phyloP scores from a whole-genome alignment of 2,329 filamentous ascomycete species.

The Fusarium nelsonii region DNA sequence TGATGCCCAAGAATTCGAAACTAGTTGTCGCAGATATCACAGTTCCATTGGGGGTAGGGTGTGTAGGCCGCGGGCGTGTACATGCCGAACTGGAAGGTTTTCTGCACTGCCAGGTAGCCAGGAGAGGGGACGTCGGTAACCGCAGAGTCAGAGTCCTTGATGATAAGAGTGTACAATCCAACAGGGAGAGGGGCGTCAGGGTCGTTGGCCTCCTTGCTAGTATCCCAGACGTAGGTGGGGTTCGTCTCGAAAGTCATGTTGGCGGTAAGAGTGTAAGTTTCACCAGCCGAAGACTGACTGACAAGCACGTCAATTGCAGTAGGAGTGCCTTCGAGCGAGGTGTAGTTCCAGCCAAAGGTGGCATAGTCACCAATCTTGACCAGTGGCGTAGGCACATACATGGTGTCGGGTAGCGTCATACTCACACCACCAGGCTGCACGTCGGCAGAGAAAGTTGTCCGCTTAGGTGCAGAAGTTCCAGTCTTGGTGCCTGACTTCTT shows the following conservation, averaged over 20 bases:
- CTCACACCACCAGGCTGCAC: slow-evolving; percentile 64
- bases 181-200: slow-evolving; percentile 62
- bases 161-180: slow-evolving; percentile 70
- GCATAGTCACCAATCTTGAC: slow-evolving; percentile 72
- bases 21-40: slow-evolving; percentile 68
- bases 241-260: slow-evolving; percentile 71
- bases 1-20: slow-evolving; percentile 62
- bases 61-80: slow-evolving; percentile 66
- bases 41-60: slow-evolving; percentile 65
- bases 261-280: slow-evolving; percentile 71
- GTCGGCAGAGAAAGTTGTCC: slow-evolving; percentile 59
- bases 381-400: slow-evolving; percentile 59
- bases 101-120: slow-evolving; percentile 66
- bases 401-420: slow-evolving; percentile 65
- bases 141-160: slow-evolving; percentile 68
- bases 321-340: slow-evolving; percentile 67
- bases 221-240: slow-evolving; percentile 70
- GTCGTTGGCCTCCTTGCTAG: slow-evolving; percentile 61
- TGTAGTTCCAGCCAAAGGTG: slow-evolving; percentile 76
- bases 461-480: slow-evolving; percentile 46
- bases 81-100: slow-evolving; percentile 68
- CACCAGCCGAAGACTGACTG: slow-evolving; percentile 64
- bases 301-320: slow-evolving; percentile 71
- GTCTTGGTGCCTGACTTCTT: slow-evolving; percentile 45
- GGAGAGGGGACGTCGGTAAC: slow-evolving; percentile 64